These are phyloP conservation scores for Peziza echinospora DNA, from an alignment of 495 filamentous ascomycete genomes.

Conservation along the genomic window DNA sequence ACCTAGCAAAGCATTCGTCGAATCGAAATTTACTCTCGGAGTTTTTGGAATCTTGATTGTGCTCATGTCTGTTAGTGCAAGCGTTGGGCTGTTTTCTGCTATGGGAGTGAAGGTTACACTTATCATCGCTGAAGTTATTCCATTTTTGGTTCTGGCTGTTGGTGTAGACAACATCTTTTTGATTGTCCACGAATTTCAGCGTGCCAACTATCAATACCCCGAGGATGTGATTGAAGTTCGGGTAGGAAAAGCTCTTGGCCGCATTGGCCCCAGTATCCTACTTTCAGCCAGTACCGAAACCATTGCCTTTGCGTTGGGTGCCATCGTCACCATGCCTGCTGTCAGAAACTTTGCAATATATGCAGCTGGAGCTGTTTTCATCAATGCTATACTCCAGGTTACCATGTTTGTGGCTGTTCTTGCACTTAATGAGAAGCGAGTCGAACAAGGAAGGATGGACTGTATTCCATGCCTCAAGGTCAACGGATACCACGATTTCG, in stretches of 20 bases:
- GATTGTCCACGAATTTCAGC: conserved; percentile 94
- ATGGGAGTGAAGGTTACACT: conserved; percentile 77
- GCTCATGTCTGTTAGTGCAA: conserved; percentile 88
- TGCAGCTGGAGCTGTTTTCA: conserved; percentile 84
- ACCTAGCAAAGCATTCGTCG: conserved; percentile 62
- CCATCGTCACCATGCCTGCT: conserved; percentile 89
- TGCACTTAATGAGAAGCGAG: conserved; percentile 68
- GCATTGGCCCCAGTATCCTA: conserved; percentile 93
- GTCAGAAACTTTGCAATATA: conserved; percentile 94
- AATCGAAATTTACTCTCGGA: conserved; percentile 87
- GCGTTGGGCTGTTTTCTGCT: conserved; percentile 80
- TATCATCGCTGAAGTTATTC: conserved; percentile 96
- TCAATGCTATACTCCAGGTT: conserved; percentile 84
- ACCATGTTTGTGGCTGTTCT: conserved; percentile 92
- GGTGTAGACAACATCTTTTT: conserved; percentile 98
- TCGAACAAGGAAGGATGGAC: conserved; percentile 70
- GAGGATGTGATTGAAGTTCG: conserved; percentile 69
- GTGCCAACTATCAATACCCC: conserved; percentile 72
- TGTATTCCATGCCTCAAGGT: conserved; percentile 77
- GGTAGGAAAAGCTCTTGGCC: conserved; percentile 61
- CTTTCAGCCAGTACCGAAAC: conserved; percentile 88
- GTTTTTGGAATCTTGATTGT: conserved; percentile 86
- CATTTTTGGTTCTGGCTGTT: conserved; percentile 85
- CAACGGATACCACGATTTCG: conserved; percentile 28
- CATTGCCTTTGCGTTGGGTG: conserved; percentile 74